phyloP scores from a whole-genome alignment of 2,329 filamentous ascomycete genomes.

The Aspergillus neotritici region DNA sequence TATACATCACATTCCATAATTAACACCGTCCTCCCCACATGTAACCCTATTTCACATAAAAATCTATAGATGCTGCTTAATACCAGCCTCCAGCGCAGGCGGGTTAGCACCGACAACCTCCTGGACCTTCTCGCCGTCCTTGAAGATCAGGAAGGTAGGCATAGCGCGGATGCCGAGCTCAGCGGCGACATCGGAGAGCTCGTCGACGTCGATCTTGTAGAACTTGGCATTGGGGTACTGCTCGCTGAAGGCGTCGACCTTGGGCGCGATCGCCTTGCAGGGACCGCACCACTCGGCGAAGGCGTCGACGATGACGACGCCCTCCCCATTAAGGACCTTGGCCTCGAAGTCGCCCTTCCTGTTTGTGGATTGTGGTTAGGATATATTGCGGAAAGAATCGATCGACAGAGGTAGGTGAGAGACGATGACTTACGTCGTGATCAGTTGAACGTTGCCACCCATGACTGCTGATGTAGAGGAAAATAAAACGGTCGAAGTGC shows the following conservation, averaged over 20 bases:
- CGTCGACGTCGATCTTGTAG: constrained; percentile 87
- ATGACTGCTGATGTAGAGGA: constrained; percentile 39
- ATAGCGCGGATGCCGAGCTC: constrained; percentile 81
- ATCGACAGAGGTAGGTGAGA: background rate
- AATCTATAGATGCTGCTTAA: constrained; percentile 14
- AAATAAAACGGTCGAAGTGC: constrained; percentile 31
- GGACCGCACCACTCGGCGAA: constrained; percentile 91
- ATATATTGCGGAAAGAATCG: background rate
- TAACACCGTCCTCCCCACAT: too few species aligned
- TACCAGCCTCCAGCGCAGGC: constrained; percentile 51
- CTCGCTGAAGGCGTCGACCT: constrained; percentile 60
- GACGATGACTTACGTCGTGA: constrained; percentile 25
- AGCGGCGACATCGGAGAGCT: constrained; percentile 66
- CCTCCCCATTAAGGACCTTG: constrained; percentile 45
- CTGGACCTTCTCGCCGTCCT: constrained; percentile 64
- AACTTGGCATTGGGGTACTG: constrained; percentile 61
- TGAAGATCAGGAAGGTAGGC: constrained; percentile 86
- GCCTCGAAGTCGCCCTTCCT: constrained; percentile 57
- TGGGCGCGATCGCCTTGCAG: constrained; percentile 83
- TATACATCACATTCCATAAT: too few species aligned
- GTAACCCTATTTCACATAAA: background rate
- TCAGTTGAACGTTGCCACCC: constrained; percentile 19
- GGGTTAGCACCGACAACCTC: constrained; percentile 79
- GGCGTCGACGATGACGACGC: constrained; percentile 72
- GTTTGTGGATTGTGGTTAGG: constrained; percentile 3